Evolutionary conservation across 306 rosid species (phyloP), one percentile per base, ranked within the genome.

Genomic region (Dicorynia guianensis): DNA sequence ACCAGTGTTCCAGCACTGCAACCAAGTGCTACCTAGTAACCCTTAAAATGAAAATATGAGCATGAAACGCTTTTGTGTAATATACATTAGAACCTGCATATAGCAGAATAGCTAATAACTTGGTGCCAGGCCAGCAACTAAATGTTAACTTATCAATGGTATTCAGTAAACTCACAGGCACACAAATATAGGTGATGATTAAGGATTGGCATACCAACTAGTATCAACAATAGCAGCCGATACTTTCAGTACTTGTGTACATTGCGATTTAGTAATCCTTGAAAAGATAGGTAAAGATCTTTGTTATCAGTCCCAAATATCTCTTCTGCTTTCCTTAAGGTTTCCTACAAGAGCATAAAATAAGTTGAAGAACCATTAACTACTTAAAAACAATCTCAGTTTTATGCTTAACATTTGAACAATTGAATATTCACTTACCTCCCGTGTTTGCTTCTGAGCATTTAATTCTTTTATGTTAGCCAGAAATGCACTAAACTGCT

Each of bases 401-500:
- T 68, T 43, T 11, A 76, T 52, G 84, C 46, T 49, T 30, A 68
- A 50, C 25, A 69, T 44, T 72, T 59, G 10, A 19, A 46, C 44
- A 11, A 48, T 63, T 70, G 42, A 48, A 39, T 36, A 64, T 10
- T 19, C 39, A 42, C 84, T 77, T 92, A 92, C 99, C 98, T 92
- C 99, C 74, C 99, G 79, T 49, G 97, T 96, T 83, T 96, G 99
- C 89, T 90, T 93, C 70, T 96, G 97, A 86, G 93, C 90, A 86
- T 96, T 96, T 73, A 96, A 84, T 81, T 96, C 98, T 87, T 96
- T 96, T 72, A 96, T 86, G 84, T 96, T 96, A 34, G 96, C 92
- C 62, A 96, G 97, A 75, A 96, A 96, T 79, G 99, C 97, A 75
- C 98, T 96, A 84, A 96, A 96, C 90, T 96, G 99, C 81, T 96